These are phyloP conservation scores for Mucor sp. DNA, from an alignment of 371 early-diverging fungal genomes.

Conservation along the genomic window DNA sequence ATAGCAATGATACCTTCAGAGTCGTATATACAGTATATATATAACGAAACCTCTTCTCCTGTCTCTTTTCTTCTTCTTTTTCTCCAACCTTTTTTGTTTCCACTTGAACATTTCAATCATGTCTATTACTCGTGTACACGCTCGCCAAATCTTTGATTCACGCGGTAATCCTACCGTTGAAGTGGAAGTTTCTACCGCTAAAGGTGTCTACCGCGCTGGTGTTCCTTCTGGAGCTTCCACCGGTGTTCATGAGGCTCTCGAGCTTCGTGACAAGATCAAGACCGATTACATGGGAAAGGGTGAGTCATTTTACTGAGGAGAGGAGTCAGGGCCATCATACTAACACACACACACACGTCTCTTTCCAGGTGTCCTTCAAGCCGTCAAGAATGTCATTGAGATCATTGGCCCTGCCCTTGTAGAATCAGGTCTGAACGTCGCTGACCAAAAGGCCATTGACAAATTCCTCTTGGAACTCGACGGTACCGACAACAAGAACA, in stretches of 20 bases:
- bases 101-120: conserved; percentile 58
- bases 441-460: conserved; percentile 91
- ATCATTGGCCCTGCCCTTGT: conserved; percentile 85
- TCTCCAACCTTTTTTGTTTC: background rate
- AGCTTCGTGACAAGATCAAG: conserved; percentile 93
- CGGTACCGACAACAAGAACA: conserved; percentile 93
- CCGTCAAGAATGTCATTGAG: conserved; percentile 91
- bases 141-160: conserved; percentile 99
- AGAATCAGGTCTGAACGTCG: conserved; percentile 70
- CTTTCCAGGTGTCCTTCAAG: conserved; percentile 81
- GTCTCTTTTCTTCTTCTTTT: too few species aligned
- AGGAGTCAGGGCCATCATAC: background rate
- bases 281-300: conserved; percentile 93
- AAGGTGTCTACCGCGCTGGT: conserved; percentile 92
- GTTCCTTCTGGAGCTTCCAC: conserved; percentile 99
- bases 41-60: background rate
- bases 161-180: conserved; percentile 99
- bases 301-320: conserved; percentile 24
- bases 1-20: background rate
- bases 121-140: conserved; percentile 82
- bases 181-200: conserved; percentile 93
- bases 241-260: conserved; percentile 98
- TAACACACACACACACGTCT: too few species aligned
- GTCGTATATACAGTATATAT: background rate
- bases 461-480: conserved; percentile 90